Conservation (phyloP, 1,284 basidiomycete genomes). For the Volvariella surrecta region DNA sequence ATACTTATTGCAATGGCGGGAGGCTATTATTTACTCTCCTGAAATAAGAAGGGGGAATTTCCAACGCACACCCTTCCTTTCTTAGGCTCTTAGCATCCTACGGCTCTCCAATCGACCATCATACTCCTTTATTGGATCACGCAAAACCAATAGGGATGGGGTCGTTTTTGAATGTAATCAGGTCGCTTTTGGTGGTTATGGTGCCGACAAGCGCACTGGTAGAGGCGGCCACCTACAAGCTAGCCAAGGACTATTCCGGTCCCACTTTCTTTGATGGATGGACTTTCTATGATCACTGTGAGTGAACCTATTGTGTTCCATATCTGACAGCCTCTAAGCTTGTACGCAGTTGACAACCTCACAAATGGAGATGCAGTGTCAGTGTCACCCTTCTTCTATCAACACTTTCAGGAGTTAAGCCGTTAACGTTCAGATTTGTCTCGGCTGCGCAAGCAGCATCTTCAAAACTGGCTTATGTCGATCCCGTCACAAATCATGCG, state of each 20-base stretch:
- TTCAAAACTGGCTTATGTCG: constrained; percentile 52
- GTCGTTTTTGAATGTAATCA: too few relatives aligned
- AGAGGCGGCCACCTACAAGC: constrained; percentile 23
- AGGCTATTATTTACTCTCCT: too few relatives aligned
- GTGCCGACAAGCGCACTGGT: too few relatives aligned
- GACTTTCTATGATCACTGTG: constrained; percentile 45
- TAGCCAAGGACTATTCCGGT: constrained; percentile 41
- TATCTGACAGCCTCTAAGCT: too few relatives aligned
- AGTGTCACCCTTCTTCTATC: constrained; percentile 9
- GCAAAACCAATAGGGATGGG: too few relatives aligned
- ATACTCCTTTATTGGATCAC: too few relatives aligned
- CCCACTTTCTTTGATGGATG: constrained; percentile 46
- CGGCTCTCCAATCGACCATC: too few relatives aligned
- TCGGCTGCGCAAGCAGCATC: constrained; percentile 38
- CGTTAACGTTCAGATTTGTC: constrained; percentile 38
- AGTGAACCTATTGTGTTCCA: constrained; percentile 15
- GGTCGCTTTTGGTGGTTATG: too few relatives aligned
- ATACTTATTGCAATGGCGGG: too few relatives aligned
- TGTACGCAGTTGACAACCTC: constrained; percentile 60
- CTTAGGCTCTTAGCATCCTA: too few relatives aligned
- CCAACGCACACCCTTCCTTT: too few relatives aligned
- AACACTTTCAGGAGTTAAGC: background rate
- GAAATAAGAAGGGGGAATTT: too few relatives aligned
- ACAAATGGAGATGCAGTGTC: constrained; percentile 64
- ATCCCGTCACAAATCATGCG: constrained; percentile 47